phyloP scores from a whole-genome alignment of 2,329 filamentous ascomycete genomes.

The Zasmidium cellare region DNA sequence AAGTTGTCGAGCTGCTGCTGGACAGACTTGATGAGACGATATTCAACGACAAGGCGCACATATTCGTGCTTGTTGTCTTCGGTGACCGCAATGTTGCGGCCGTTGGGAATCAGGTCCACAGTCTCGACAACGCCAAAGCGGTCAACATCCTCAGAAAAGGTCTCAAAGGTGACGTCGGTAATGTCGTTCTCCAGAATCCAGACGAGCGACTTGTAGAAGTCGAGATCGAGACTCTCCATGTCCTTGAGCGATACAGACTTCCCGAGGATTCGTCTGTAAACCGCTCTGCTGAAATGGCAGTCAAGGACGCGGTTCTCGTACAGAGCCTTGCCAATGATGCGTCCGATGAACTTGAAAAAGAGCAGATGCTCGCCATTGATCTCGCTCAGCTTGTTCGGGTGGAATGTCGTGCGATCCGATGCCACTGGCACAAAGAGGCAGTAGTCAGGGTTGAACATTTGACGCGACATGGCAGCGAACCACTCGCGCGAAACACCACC shows the following conservation, averaged over 20 bases:
- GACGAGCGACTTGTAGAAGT: constrained; percentile 97
- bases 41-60: constrained; percentile 89
- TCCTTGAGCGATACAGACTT: constrained; percentile 97
- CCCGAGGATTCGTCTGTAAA: constrained; percentile 96
- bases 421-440: constrained; percentile 95
- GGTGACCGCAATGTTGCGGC: constrained; percentile 88
- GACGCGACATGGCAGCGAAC: constrained; percentile 95
- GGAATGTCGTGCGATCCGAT: constrained; percentile 96
- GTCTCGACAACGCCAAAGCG: constrained; percentile 87
- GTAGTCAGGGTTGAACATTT: constrained; percentile 99
- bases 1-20: constrained; percentile 94
- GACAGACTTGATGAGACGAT: constrained; percentile 87
- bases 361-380: constrained; percentile 94
- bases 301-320: constrained; percentile 95
- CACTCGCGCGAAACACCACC: constrained; percentile 97
- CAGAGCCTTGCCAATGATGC: constrained; percentile 95
- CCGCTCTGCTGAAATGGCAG: constrained; percentile 97
- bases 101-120: constrained; percentile 82
- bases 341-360: constrained; percentile 99
- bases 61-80: constrained; percentile 99
- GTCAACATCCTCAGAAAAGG: constrained; percentile 90
- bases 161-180: constrained; percentile 94
- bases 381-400: constrained; percentile 89
- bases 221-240: constrained; percentile 97
- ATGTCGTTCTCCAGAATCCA: constrained; percentile 99